Evolutionary conservation across 192 early-diverging fungal genomes (phyloP), one percentile per base, ranked within the genome.

Genomic region (Backusella morwellensis): DNA sequence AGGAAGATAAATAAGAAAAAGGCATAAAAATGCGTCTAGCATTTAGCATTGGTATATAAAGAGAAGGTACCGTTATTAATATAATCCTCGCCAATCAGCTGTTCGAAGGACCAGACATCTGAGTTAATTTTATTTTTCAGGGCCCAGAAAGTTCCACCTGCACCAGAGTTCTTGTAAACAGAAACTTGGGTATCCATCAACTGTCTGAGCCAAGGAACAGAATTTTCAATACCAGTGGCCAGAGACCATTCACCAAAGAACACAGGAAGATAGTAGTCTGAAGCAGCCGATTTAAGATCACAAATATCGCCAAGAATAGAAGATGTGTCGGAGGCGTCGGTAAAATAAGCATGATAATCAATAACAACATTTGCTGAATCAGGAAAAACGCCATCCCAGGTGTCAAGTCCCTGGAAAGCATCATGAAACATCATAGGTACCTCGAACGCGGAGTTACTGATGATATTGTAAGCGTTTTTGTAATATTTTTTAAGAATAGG

Each of bases 361-460:
- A 80, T 68, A 4, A 80, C 74, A 29, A 70, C 79, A 41, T 79
- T 79, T 15, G 56, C 86, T 74, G 80, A 38, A 5, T 68, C 71
- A 21, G 75, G 52, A 66, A 83, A 75, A 23, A 86, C 85, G 5
- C 41, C 80, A 19, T 35, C 44, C 80, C 82, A 87, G 2, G 79
- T 38, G 6, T 70, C 34, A 1, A 80, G 52, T 19, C 84, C 80
- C 23, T 76, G 14, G 56, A 87, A 85, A 4, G 75, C 86, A 70
- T 87, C 86, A 74, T 87, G 86, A 40, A 85, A 81, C 56, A 87
- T 75, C 40, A 82, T 75, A 38, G 79, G 79, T 11, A 80, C 59
- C 52, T 76, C 68, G 29, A 52, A 80, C 1, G 80, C 72, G 0
- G 80, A 79, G 15, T 47, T 63, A 34, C 77, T 66, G 9, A 87